phyloP scores from a whole-genome alignment of 2,329 filamentous ascomycete species.

The Hymenoscyphus linearis region DNA sequence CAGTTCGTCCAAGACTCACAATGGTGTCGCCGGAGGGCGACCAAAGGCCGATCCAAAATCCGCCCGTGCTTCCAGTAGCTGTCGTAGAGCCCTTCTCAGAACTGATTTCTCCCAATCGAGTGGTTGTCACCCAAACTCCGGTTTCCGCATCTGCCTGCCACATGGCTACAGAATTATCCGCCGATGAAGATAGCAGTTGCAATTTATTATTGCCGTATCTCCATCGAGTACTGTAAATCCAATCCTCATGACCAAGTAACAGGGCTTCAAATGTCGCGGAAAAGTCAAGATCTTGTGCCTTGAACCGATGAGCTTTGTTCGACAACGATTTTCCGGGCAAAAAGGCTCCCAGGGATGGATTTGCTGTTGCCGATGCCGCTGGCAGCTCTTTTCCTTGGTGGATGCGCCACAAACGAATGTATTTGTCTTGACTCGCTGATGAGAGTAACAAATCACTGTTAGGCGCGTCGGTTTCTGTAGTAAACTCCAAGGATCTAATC shows the following conservation, averaged over 20 bases:
- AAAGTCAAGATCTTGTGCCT: slow-evolving; percentile 54
- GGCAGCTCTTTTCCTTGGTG: slow-evolving; percentile 64
- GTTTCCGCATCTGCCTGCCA: slow-evolving; percentile 83
- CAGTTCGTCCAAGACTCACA: slow-evolving; percentile 80
- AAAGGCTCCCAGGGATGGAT: slow-evolving; percentile 53
- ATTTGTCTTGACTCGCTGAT: slow-evolving; percentile 96
- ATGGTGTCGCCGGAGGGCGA: slow-evolving; percentile 70
- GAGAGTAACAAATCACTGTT: slow-evolving; percentile 72
- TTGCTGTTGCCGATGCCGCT: slow-evolving; percentile 47
- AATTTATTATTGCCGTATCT: slow-evolving; percentile 39
- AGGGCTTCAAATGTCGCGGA: slow-evolving; percentile 90
- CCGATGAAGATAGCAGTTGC: slow-evolving; percentile 82
- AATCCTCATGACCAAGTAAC: slow-evolving; percentile 92
- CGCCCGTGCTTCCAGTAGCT: slow-evolving; percentile 90
- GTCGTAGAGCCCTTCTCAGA: slow-evolving; percentile 93
- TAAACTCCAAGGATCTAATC: slow-evolving; percentile 82
- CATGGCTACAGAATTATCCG: slow-evolving; percentile 89
- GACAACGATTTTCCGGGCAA: slow-evolving; percentile 68
- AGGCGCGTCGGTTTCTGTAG: slow-evolving; percentile 49
- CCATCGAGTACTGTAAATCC: slow-evolving; percentile 78
- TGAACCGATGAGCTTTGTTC: slow-evolving; percentile 82
- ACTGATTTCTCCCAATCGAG: slow-evolving; percentile 87
- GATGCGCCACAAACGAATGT: slow-evolving; percentile 88
- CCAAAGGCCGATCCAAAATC: slow-evolving; percentile 96
- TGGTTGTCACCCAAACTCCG: slow-evolving; percentile 85